A percentile compares a stretch with the other conserved stretches of the same genome.
Conservation (phyloP, 2,329 filamentous ascomycete genomes). For the Cercospora citrullina region DNA sequence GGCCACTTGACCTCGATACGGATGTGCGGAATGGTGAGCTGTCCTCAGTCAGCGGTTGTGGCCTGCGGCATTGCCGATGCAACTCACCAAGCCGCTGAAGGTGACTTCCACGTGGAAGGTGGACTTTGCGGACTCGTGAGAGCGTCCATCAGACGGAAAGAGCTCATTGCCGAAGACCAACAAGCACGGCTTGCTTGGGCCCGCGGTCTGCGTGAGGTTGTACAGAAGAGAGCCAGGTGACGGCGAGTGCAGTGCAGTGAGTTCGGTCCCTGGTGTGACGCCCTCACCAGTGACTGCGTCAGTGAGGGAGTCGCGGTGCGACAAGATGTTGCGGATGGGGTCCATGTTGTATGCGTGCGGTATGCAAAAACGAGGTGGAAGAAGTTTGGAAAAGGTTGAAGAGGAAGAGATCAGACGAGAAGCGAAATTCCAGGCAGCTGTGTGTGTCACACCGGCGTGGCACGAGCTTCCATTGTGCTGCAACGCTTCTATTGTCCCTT, state of each 20-base stretch:
- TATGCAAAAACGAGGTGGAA: not conserved
- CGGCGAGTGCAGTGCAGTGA: slow-evolving; percentile 19
- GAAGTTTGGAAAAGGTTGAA: not conserved
- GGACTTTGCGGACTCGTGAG: not conserved
- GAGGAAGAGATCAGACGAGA: not conserved
- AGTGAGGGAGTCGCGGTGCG: slow-evolving; percentile 13
- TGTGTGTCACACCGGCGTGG: not conserved
- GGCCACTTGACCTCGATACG: slow-evolving; percentile 16
- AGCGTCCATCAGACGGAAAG: not conserved
- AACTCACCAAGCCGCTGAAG: slow-evolving; percentile 15
- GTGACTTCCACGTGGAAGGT: not conserved
- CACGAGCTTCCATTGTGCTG: not conserved
- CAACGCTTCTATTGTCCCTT: not conserved
- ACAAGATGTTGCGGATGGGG: slow-evolving; percentile 10
- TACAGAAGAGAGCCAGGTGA: not conserved
- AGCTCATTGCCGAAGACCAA: slow-evolving; percentile 1
- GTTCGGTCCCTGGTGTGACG: slow-evolving; percentile 14
- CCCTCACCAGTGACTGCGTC: slow-evolving; percentile 17
- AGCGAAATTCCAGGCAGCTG: not conserved
- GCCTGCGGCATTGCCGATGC: not conserved
- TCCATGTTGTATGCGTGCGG: slow-evolving; percentile 8
- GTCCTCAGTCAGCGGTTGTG: slow-evolving; percentile 3
- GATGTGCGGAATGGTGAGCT: slow-evolving; percentile 19
- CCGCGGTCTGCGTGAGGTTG: slow-evolving; percentile 10
- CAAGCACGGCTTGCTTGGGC: slow-evolving; percentile 12